Evolutionary conservation across 257 asterid species (phyloP).

Genomic region (Forsythia suspensa): DNA sequence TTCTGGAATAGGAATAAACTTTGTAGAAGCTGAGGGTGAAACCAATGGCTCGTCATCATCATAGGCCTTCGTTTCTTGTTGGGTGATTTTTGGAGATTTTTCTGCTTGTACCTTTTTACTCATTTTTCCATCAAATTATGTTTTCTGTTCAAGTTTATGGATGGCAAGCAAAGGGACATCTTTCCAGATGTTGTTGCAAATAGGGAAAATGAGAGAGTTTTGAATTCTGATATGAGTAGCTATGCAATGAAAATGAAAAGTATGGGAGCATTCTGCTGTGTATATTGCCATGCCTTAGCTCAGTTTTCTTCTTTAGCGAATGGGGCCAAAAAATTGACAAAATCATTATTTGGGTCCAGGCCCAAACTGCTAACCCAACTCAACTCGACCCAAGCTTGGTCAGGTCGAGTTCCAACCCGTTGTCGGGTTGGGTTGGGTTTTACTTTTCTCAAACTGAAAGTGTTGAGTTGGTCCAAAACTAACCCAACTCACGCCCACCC

Average conservation of each 20-base stretch:
- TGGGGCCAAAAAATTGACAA: too few species aligned
- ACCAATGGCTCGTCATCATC: constrained; percentile 78
- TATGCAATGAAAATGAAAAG: constrained; percentile 84
- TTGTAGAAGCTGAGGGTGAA: constrained; percentile 34
- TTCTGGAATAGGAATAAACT: constrained; percentile 4
- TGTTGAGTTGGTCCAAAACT: too few species aligned
- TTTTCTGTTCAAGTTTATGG: constrained; percentile 35
- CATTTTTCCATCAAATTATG: neutral
- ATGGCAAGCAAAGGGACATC: constrained; percentile 69
- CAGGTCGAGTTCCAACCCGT: too few species aligned
- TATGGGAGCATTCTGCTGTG: constrained; percentile 89
- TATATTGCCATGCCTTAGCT: constrained; percentile 50
- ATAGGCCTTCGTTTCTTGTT: constrained; percentile 27
- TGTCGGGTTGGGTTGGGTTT: too few species aligned
- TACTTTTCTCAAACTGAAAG: too few species aligned
- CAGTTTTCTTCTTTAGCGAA: too few species aligned
- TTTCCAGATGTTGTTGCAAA: constrained; percentile 68
- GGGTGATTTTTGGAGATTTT: constrained; percentile 11
- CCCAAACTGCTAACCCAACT: too few species aligned
- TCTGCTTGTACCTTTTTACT: neutral
- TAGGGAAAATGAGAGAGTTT: constrained; percentile 60
- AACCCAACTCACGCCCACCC: too few species aligned
- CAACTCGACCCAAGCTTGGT: too few species aligned
- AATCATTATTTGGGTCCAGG: too few species aligned
- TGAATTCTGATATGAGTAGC: constrained; percentile 56